Base-by-base conservation (phyloP, 2,329 filamentous ascomycete species). In the Pochonia chlamydosporia region DNA sequence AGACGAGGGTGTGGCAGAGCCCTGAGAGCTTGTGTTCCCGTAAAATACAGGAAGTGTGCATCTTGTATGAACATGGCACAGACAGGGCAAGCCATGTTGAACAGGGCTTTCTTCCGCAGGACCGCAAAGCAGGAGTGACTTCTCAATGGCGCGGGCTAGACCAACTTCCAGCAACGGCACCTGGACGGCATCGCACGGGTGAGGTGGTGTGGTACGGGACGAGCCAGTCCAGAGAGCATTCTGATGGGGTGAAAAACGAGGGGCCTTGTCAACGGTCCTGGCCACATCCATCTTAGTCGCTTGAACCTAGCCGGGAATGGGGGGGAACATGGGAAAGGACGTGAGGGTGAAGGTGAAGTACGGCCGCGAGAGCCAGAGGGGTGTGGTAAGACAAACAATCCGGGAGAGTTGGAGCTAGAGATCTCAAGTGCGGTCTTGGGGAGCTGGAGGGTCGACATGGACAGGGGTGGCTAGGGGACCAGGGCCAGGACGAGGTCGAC, bases 381-480 rank as follows among this genome's bases (percentile, higher is more conserved):
- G 26, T 43, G 45, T 36, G 30, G 45, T 47, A 42, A 41, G 30
- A 42, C 43, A 14, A 33, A 40, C 23, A 16, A 26, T 8, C n/a
- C 36, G 16, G 35, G 18, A 46, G 36, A 25, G 30, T 18, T 42
- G 44, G 24, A 30, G 40, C 23, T 18, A 28, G 25, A 40, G 40
- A 8, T 31, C 13, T 24, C 21, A 26, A 16, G 43, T 24, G 31
- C 33, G 24, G 44, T 13, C n/a, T n/a, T n/a, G 43, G 24, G 23
- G 23, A 40, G 10, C 33, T 21, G 24, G 35, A 30, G 25, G 44
- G 41, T 31, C 31, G 18, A 20, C n/a, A n/a, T n/a, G 25, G 26
- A 41, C 26, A 11, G 30, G 39, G 39, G 28, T 30, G 14, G 30
- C 41, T 25, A 42, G 28, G 21, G 30, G 16, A 20, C 30, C n/a